These are phyloP conservation scores for Novymonas esmeraldas DNA, from an alignment of 208 protist genomes.

Conservation along the genomic window DNA sequence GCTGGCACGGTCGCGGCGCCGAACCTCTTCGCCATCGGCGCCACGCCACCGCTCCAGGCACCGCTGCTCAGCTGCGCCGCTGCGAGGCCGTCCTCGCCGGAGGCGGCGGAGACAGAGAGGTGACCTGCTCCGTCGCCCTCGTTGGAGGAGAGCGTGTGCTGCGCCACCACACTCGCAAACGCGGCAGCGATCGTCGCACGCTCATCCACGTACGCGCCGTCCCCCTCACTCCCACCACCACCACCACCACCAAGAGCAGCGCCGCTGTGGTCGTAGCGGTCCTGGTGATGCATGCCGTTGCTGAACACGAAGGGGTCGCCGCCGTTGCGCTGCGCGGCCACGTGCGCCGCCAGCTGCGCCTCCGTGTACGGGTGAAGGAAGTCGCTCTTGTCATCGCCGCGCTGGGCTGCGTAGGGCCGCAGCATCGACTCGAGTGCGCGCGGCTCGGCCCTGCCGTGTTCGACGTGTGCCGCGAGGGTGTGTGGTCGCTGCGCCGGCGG, in stretches of 20 bases:
- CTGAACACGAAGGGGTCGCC: not conserved
- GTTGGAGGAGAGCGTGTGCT: not conserved
- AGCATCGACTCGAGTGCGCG: too few species aligned
- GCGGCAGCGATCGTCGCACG: not conserved
- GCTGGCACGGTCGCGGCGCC: too few species aligned
- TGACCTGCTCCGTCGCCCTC: not conserved
- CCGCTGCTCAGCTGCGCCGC: not conserved
- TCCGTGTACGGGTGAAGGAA: constrained; percentile 20
- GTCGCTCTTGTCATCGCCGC: constrained; percentile 2
- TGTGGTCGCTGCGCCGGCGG: too few species aligned
- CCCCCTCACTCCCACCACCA: not conserved
- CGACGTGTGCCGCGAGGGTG: too few species aligned
- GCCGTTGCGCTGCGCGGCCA: not conserved
- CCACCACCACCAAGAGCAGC: not conserved
- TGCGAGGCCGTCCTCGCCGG: not conserved
- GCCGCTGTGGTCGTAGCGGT: not conserved
- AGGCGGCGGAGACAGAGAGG: not conserved
- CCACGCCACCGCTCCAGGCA: not conserved
- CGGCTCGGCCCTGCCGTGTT: too few species aligned
- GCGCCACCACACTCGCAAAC: not conserved
- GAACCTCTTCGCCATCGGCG: not conserved
- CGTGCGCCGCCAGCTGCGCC: constrained; percentile 13
- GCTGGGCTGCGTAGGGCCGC: too few species aligned
- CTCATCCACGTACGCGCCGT: not conserved
- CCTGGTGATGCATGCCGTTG: not conserved